Base-by-base conservation (phyloP, 176 grass and related monocot species). In the Typha latifolia region DNA sequence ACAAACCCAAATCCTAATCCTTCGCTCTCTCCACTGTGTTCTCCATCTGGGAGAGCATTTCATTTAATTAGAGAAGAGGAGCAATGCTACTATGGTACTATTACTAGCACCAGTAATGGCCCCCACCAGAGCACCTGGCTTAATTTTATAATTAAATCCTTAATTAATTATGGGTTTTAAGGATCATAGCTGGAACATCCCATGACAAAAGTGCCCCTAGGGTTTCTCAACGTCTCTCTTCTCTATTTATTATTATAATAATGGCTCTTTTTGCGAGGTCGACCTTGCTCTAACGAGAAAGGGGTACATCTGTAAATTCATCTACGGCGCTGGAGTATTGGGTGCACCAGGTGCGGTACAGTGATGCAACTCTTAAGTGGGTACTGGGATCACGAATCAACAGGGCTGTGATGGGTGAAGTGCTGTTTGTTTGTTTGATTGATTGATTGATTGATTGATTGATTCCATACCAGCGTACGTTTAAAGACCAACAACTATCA, bases 191-290 rank as follows among this genome's bases (percentile, higher is more conserved):
- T 37, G 50, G 49, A 77, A 77, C 20, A 64, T 70, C n/a, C 34
- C 11, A 31, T 74, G 73, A 68, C 48, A 67, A 22, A 62, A 77
- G 14, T 73, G 32, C 77, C 77, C 77, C 77, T 79, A 79, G 69
- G 67, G 67, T 72, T 66, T 72, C 49, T 4, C 77, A 72, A 79
- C 77, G 69, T 47, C 69, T 79, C 57, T 64, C 16, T 61, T 9
- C 53, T 8, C 11, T 22, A 16, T 59, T 59, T 19, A 22, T 59
- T 21, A 21, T 19, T 10, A 43, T 10, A 9, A 8, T 43, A 43
- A 59, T 14, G 18, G 16, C 51, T 56, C 53, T 11, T 21, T 2
- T 59, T 59, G 53, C 14, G 62, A 5, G 14, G 49, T 18, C 19
- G 37, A 23, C 43, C 51, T 15, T 16, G 15, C 29, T 43, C 61